These are phyloP conservation scores for Medicago arabica DNA, from an alignment of 306 rosid species.

Conservation along the genomic window DNA sequence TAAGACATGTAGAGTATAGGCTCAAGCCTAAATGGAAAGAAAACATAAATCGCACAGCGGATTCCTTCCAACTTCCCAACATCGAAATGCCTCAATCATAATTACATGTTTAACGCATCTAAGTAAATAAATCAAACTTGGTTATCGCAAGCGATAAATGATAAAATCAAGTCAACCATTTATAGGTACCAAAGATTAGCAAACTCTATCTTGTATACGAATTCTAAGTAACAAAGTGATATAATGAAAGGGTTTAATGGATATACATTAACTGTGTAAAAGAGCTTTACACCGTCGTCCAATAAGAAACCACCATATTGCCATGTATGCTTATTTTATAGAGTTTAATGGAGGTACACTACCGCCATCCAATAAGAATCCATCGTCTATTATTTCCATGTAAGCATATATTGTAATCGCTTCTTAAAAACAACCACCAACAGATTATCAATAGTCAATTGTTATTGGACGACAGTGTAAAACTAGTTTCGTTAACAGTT, in stretches of 20 bases:
- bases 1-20: constrained; percentile 1
- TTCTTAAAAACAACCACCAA: no score
- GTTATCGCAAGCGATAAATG: constrained; percentile 2
- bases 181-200: constrained; percentile 1
- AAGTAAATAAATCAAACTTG: constrained; percentile 6
- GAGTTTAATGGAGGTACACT: no score
- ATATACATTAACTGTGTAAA: no score
- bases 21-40: background rate
- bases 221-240: constrained; percentile 10
- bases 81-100: constrained; percentile 7
- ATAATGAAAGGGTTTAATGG: constrained; percentile 20
- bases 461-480: no score
- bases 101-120: constrained; percentile 5
- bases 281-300: no score
- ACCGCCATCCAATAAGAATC: no score
- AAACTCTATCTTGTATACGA: background rate
- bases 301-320: no score
- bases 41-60: constrained; percentile 31
- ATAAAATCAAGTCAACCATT: constrained; percentile 24
- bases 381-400: no score
- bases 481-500: no score
- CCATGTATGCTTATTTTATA: no score
- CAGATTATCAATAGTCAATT: no score
- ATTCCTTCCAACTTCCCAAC: constrained; percentile 31
- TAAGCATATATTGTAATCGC: no score